Evolutionary conservation across 441 rosid species (phyloP).

Genomic region (Brassica hybrid): DNA sequence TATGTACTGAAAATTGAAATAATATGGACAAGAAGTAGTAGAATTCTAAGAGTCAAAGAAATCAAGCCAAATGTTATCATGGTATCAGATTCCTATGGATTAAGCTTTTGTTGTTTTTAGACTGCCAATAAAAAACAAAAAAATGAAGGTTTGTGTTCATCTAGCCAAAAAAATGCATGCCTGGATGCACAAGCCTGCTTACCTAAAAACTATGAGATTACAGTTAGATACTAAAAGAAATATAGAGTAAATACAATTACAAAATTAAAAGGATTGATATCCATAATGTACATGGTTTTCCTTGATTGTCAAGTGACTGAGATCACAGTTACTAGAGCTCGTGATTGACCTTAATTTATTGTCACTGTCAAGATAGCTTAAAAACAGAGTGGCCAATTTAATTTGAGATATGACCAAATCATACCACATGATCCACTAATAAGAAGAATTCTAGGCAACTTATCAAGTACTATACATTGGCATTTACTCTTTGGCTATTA

Average conservation of each 20-base stretch:
- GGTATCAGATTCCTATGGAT: neutral
- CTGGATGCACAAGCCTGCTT: neutral
- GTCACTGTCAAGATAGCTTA: neutral
- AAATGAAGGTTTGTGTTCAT: neutral
- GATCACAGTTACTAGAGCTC: neutral
- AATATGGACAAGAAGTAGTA: neutral
- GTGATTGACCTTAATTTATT: neutral
- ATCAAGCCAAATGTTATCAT: neutral
- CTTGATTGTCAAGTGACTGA: constrained; percentile 7
- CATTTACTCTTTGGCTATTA: neutral
- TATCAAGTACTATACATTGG: neutral
- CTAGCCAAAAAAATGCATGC: neutral
- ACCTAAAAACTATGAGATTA: neutral
- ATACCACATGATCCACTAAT: neutral
- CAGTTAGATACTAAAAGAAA: neutral
- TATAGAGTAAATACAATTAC: neutral
- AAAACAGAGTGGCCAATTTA: neutral
- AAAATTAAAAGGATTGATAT: neutral
- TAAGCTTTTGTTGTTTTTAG: neutral
- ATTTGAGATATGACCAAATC: no score
- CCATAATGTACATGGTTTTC: neutral
- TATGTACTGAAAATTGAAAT: neutral
- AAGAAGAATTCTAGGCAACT: neutral
- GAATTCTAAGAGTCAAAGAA: neutral
- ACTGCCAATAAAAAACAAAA: neutral